Conservation (phyloP, 805 yeast species). For the Ogataea methylovora region DNA sequence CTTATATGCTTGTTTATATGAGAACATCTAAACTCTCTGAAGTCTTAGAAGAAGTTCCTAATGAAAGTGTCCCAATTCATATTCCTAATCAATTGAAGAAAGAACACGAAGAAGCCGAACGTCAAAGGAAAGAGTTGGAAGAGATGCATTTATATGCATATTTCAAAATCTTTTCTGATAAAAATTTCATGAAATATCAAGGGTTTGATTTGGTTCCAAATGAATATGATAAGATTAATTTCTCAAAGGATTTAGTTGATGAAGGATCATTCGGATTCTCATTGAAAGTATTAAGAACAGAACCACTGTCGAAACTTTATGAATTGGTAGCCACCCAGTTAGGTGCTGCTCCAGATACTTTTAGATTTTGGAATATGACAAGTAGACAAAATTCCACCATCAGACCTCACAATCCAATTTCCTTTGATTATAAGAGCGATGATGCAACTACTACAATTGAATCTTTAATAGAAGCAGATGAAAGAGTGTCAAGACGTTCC, state of each 20-base stretch:
- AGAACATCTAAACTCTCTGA: slow-evolving; percentile 51
- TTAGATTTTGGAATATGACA: slow-evolving; percentile 58
- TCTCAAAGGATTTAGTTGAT: slow-evolving; percentile 41
- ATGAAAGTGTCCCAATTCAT: slow-evolving; percentile 57
- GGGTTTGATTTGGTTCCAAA: slow-evolving; percentile 79
- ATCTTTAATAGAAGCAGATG: background rate
- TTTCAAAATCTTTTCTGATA: slow-evolving; percentile 47
- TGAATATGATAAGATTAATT: slow-evolving; percentile 34
- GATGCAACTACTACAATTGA: too few species aligned
- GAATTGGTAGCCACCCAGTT: slow-evolving; percentile 39
- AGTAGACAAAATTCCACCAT: slow-evolving; percentile 65
- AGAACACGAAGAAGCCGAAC: slow-evolving; percentile 53
- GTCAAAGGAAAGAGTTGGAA: slow-evolving; percentile 50
- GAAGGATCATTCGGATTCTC: slow-evolving; percentile 39
- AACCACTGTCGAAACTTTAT: slow-evolving; percentile 42
- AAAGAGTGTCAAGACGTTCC: too few species aligned
- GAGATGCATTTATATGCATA: slow-evolving; percentile 63
- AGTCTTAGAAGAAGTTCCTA: slow-evolving; percentile 50
- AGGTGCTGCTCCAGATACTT: slow-evolving; percentile 26
- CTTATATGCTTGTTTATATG: slow-evolving; percentile 93
- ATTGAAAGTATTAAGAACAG: slow-evolving; percentile 49
- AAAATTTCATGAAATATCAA: slow-evolving; percentile 48
- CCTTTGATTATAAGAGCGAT: too few species aligned
- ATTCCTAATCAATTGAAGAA: slow-evolving; percentile 56
- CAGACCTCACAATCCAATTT: slow-evolving; percentile 46